Percentiles rank a stretch among this genome's conserved stretches.
Evolutionary conservation across 768 basidiomycete species (phyloP).

Genomic region (Tricholoma saponaceum): DNA sequence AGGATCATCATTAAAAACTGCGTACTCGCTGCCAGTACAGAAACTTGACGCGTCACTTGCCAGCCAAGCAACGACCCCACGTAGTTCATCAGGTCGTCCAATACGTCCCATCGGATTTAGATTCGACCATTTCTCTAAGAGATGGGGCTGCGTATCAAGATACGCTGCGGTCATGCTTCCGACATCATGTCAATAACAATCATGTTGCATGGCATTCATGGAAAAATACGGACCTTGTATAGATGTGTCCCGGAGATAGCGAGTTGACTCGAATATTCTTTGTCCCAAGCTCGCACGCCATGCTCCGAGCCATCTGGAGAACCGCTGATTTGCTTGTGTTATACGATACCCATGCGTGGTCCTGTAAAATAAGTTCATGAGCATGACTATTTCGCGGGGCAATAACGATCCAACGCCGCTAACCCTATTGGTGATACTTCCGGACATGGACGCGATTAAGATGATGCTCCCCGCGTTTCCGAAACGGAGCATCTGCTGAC

Average conservation of each 20-base stretch:
- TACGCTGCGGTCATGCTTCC: constrained; percentile 71
- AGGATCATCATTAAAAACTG: constrained; percentile 12
- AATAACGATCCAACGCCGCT: constrained; percentile 6
- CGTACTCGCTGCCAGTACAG: constrained; percentile 81
- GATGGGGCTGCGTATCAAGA: constrained; percentile 59
- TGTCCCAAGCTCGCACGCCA: constrained; percentile 75
- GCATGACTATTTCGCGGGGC: neutral
- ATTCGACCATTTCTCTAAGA: constrained; percentile 62
- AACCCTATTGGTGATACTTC: constrained; percentile 69
- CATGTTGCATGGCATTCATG: neutral
- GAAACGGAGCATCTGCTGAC: constrained; percentile 56
- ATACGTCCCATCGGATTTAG: constrained; percentile 70
- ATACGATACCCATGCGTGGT: constrained; percentile 73
- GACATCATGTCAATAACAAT: neutral
- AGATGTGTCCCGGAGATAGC: constrained; percentile 74
- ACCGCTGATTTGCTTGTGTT: constrained; percentile 77
- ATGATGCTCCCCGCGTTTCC: constrained; percentile 56
- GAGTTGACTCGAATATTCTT: constrained; percentile 70
- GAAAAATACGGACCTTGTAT: constrained; percentile 46
- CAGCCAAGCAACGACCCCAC: constrained; percentile 69
- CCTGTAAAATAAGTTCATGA: constrained; percentile 27
- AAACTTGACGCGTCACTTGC: constrained; percentile 74
- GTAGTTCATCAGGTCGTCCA: constrained; percentile 67
- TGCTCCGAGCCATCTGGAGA: constrained; percentile 75
- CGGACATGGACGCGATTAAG: constrained; percentile 64